phyloP scores from a whole-genome alignment of 2,329 filamentous ascomycete species.

The Podosphaera aphanis region DNA sequence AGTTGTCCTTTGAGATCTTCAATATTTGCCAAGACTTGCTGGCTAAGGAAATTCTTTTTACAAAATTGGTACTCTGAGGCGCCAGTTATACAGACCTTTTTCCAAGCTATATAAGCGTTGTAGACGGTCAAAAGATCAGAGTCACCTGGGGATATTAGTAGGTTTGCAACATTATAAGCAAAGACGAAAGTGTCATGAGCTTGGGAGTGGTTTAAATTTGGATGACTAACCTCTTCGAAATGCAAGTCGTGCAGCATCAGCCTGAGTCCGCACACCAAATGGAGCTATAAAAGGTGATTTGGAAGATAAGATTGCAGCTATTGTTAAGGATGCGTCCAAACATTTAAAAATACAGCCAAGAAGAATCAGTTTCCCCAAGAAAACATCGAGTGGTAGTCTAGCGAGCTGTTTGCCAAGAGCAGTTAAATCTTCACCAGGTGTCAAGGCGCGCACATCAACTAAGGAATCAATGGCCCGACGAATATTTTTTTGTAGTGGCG shows the following conservation, averaged over 20 bases:
- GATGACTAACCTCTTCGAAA: constrained; percentile 41
- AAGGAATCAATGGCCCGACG: constrained; percentile 78
- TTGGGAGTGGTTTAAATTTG: neutral
- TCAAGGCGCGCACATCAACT: constrained; percentile 78
- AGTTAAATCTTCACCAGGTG: constrained; percentile 59
- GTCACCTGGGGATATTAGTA: constrained; percentile 31
- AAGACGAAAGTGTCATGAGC: neutral
- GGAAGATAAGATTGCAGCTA: constrained; percentile 78
- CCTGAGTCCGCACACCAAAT: constrained; percentile 61
- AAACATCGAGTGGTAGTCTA: constrained; percentile 75
- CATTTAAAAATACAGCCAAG: constrained; percentile 73
- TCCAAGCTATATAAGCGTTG: constrained; percentile 84
- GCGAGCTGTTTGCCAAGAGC: constrained; percentile 70
- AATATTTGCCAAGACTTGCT: constrained; percentile 74
- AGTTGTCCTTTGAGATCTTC: constrained; percentile 91
- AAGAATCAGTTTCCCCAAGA: constrained; percentile 79
- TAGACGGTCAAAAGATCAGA: constrained; percentile 85
- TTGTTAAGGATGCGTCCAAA: constrained; percentile 72
- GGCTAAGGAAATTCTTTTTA: constrained; percentile 75
- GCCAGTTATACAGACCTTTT: constrained; percentile 46
- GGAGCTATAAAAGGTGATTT: constrained; percentile 84
- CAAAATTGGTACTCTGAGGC: constrained; percentile 74
- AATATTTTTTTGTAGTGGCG: constrained; percentile 79
- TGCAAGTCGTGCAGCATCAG: constrained; percentile 51
- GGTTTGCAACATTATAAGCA: neutral